Evolutionary conservation across 331 rosid species (phyloP).

Genomic region (Rosa hybrid): DNA sequence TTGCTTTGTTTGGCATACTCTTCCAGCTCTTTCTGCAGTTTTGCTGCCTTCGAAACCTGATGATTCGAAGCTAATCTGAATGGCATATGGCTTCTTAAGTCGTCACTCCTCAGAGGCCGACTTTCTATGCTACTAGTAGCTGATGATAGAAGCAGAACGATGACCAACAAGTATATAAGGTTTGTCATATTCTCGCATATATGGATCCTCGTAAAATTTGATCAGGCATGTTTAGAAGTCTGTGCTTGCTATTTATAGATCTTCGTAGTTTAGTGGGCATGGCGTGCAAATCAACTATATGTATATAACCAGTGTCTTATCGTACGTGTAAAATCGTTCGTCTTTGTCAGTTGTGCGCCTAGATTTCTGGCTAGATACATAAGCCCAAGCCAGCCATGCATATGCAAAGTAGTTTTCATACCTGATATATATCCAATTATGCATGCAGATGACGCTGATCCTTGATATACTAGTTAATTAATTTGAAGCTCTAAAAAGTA

Average conservation of each 20-base stretch:
- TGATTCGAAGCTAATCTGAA: conserved; percentile 5
- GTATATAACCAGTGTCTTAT: neutral
- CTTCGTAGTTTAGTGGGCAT: neutral
- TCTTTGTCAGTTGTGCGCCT: conserved; percentile 1
- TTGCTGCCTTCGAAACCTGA: conserved; percentile 21
- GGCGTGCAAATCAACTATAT: neutral
- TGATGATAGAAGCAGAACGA: conserved; percentile 10
- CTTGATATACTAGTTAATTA: neutral
- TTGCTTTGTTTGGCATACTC: neutral
- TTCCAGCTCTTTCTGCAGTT: conserved; percentile 15
- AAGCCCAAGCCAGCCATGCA: too few relatives aligned
- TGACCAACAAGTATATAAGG: neutral
- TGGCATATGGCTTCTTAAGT: neutral
- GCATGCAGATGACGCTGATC: neutral
- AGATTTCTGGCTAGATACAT: neutral
- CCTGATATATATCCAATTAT: neutral
- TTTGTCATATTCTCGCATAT: neutral
- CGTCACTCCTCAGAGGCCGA: conserved; percentile 23
- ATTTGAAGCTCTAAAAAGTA: neutral
- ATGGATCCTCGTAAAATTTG: neutral
- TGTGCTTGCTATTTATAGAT: neutral
- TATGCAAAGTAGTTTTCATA: neutral
- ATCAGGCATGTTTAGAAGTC: conserved; percentile 1
- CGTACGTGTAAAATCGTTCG: neutral
- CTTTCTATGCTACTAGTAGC: conserved; percentile 34